A percentile compares a stretch with the other conserved stretches of the same genome.
Conservation (phyloP, 257 asterid species). For the Lithospermum erythrorhizon region DNA sequence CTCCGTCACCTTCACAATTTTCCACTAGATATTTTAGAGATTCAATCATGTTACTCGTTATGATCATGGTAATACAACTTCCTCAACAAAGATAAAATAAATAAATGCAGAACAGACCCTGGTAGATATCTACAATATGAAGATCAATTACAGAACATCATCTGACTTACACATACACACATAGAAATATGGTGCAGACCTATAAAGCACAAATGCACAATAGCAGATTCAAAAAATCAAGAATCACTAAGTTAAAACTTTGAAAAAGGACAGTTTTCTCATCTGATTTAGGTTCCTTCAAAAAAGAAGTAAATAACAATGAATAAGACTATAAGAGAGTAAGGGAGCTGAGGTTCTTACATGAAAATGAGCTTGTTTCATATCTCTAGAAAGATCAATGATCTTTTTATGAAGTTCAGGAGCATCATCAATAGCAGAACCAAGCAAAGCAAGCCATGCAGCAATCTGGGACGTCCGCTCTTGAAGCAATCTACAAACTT, state of each 20-base stretch:
- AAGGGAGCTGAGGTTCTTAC: slow-evolving; percentile 1
- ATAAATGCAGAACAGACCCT: no score
- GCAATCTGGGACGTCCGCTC: slow-evolving; percentile 18
- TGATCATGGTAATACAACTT: no score
- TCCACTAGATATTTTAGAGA: no score
- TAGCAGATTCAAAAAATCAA: no score
- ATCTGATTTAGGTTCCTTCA: not conserved
- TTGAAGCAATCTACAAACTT: slow-evolving; percentile 16
- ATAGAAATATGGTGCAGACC: no score
- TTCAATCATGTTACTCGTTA: no score
- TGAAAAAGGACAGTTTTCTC: not conserved
- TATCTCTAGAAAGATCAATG: slow-evolving; percentile 18
- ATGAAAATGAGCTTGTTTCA: slow-evolving; percentile 19
- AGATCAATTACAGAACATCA: no score
- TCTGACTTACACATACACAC: no score
- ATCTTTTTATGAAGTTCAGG: slow-evolving; percentile 17
- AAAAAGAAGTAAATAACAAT: no score
- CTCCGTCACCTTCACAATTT: slow-evolving; percentile 19
- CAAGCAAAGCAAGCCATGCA: slow-evolving; percentile 18
- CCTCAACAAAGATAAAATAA: no score
- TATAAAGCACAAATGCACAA: no score
- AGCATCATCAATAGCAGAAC: slow-evolving; percentile 7
- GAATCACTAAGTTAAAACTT: not conserved
- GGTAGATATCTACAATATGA: no score
- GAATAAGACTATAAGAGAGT: slow-evolving; percentile 6